phyloP scores from a whole-genome alignment of 805 yeast genomes.

The Schwanniomyces pseudopolymorphus region DNA sequence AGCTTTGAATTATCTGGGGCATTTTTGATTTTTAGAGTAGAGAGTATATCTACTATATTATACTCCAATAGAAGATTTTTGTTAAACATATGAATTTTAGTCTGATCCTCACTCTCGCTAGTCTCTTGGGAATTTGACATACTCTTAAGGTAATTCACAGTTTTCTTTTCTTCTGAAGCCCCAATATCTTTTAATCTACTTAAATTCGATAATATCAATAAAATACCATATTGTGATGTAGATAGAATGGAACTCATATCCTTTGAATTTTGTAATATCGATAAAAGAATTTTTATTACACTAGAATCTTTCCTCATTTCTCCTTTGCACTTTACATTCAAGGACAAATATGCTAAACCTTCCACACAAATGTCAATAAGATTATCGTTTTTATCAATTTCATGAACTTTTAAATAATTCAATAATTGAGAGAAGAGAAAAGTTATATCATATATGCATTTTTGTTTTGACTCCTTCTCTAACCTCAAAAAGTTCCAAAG shows the following conservation, averaged over 20 bases:
- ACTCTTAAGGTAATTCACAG: constrained; percentile 36
- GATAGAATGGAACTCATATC: constrained; percentile 4
- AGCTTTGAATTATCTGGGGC: constrained; percentile 8
- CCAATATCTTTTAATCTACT: constrained; percentile 28
- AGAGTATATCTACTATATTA: constrained; percentile 16
- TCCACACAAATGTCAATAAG: constrained; percentile 32
- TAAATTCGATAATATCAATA: constrained; percentile 42
- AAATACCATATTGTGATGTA: constrained; percentile 39
- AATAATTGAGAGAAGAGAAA: constrained; percentile 11
- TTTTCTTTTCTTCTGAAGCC: constrained; percentile 26
- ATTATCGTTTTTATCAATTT: constrained; percentile 3
- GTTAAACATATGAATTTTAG: constrained; percentile 31
- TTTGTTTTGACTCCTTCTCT: constrained; percentile 12
- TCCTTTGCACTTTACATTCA: constrained; percentile 31
- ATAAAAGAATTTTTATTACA: constrained; percentile 22
- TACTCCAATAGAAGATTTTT: constrained; percentile 23
- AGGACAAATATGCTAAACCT: constrained; percentile 50
- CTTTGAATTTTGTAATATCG: constrained; percentile 2
- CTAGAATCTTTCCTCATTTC: constrained; percentile 34
- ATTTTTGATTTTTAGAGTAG: constrained; percentile 18
- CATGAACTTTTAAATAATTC: constrained; percentile 7
- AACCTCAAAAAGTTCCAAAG: constrained; percentile 53
- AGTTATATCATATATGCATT: constrained; percentile 4
- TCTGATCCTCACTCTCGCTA: constrained; percentile 18
- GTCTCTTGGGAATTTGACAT: constrained; percentile 31